Evolutionary conservation across 2,329 filamentous ascomycete species (phyloP), one percentile per base, ranked within the genome.

Genomic region (Graphiopsis chlorocephala): DNA sequence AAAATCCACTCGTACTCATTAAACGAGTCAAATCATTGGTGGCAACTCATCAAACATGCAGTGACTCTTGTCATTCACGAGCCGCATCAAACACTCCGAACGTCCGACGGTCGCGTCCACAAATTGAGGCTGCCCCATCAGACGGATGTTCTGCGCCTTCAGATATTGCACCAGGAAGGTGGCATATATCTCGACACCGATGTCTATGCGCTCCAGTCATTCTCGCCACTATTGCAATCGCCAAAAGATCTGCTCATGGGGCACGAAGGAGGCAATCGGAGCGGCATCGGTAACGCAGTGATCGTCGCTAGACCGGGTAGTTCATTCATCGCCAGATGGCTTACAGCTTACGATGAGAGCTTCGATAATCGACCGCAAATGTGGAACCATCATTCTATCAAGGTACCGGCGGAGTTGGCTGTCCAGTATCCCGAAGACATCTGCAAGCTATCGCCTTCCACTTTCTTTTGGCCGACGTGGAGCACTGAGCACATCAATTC

Each of bases 111-210:
- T 4, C 31, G 38, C 5, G 38, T 65, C 25, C 55, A 48, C 28
- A 38, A 64, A 2, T 29, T 65, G 8, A 28, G 50, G 20, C 31
- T 68, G 29, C 42, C 62, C 14, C 67, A 68, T 26, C 67, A 68
- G 26, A 55, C 65, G 5, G 67, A 68, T 31, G 52, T 68, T 17
- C 15, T 68, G 4, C 67, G 67, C 7, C 55, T 68, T 11, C 48
- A 38, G 17, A 60, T 68, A 33, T 52, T 68, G 31, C 35, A 50
- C 11, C 48, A 38, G 12, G 65, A 67, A 64, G 67, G 67, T 20
- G 67, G 67, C 2, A 65, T 68, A 8, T 68, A 68, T 33, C 57
- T 68, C 17, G 67, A 68, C 48, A 68, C 65, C 12, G 67, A 68
- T n/a, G 65, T 67, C 29, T 68, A 64, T 38, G 50, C 58, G 10